These are phyloP conservation scores for Chytridium lagenaria DNA, from an alignment of 371 early-diverging fungal genomes.

Conservation along the genomic window DNA sequence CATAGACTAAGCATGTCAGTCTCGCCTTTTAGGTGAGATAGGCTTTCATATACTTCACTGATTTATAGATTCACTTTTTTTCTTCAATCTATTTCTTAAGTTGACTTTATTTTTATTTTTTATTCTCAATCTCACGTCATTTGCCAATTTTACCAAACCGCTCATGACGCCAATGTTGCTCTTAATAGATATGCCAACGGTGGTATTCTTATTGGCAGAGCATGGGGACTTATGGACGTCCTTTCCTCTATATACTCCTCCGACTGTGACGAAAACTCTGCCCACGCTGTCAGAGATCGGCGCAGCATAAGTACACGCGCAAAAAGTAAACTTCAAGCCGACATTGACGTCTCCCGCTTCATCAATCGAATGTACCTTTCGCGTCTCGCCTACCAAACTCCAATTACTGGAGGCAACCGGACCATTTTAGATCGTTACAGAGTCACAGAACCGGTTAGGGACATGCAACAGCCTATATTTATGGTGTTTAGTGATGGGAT, in stretches of 20 bases:
- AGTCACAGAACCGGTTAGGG: not conserved
- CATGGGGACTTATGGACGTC: constrained; percentile 1
- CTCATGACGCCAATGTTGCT: too few relatives aligned
- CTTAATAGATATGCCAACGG: constrained; percentile 11
- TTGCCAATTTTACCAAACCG: too few relatives aligned
- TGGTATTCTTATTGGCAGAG: constrained; percentile 8
- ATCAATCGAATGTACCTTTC: not conserved
- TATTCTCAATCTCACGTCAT: not conserved
- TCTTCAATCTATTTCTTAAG: not conserved
- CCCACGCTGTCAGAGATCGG: not conserved
- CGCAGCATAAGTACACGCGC: not conserved
- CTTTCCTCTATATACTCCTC: constrained; percentile 5
- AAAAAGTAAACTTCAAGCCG: not conserved
- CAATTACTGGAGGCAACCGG: too few relatives aligned
- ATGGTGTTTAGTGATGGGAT: not conserved
- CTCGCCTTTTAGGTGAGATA: too few relatives aligned
- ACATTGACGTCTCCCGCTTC: not conserved
- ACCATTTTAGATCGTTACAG: too few relatives aligned
- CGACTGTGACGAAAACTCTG: constrained; percentile 15
- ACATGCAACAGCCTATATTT: not conserved
- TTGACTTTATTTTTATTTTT: not conserved
- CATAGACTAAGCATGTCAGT: too few relatives aligned
- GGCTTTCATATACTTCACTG: too few relatives aligned
- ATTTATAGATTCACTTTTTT: too few relatives aligned
- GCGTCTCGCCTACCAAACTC: not conserved